Evolutionary conservation across 352 stramenopile genomes (phyloP).

Genomic region (Globisporangium cederbergense): DNA sequence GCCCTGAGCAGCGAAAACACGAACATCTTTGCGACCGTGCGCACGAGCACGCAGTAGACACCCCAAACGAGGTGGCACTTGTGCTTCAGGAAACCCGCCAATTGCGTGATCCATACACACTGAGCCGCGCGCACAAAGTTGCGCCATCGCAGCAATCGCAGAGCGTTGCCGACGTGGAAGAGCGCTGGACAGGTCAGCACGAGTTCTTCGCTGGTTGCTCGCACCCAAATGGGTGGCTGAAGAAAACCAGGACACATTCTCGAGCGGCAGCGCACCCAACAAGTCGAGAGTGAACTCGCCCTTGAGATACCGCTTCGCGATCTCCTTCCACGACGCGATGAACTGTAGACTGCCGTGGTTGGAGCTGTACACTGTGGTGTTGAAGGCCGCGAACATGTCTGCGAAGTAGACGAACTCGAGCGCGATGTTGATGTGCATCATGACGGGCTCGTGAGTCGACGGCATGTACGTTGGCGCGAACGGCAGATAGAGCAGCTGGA

Average conservation of each 20-base stretch:
- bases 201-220: neutral
- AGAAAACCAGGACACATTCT: neutral
- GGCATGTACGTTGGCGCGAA: conserved; percentile 3
- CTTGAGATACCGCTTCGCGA: conserved; percentile 7
- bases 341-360: conserved; percentile 8
- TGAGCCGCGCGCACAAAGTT: neutral
- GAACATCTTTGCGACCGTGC: neutral
- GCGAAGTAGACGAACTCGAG: conserved; percentile 13
- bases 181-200: neutral
- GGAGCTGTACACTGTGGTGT: conserved; percentile 2
- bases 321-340: neutral
- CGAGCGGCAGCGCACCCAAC: conserved; percentile 7
- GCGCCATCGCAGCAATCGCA: neutral
- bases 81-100: neutral
- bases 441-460: neutral
- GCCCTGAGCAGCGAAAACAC: neutral
- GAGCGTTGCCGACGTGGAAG: conserved; percentile 2
- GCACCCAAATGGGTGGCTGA: neutral
- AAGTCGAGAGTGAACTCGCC: neutral
- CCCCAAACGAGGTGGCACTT: neutral
- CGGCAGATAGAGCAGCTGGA: conserved; percentile 7
- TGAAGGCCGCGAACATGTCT: conserved; percentile 6
- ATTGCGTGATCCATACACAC: neutral
- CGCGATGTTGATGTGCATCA: conserved; percentile 8
- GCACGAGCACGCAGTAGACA: conserved; percentile 10